These are phyloP conservation scores for Zostera marina DNA, from an alignment of 116 monocot species.

Conservation along the genomic window DNA sequence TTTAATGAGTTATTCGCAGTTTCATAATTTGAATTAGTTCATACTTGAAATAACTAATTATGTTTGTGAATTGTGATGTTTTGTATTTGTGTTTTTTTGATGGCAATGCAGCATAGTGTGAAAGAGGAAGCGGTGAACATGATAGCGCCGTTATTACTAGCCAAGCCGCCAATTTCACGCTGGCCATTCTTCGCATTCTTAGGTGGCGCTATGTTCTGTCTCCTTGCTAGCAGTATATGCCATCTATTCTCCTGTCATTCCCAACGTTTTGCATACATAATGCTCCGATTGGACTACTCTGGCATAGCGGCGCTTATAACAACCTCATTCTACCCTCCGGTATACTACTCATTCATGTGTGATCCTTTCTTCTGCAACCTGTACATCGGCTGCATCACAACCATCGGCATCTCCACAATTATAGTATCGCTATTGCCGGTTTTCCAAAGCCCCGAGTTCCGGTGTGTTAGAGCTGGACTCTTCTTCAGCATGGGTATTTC, in stretches of 20 bases:
- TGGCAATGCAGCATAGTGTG: conserved; percentile 26
- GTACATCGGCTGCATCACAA: conserved; percentile 62
- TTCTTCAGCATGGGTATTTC: conserved; percentile 92
- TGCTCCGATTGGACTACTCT: conserved; percentile 88
- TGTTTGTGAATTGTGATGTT: too few species aligned
- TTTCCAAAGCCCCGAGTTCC: conserved; percentile 65
- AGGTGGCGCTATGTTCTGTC: conserved; percentile 87
- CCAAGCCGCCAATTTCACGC: conserved; percentile 34
- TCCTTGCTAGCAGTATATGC: conserved; percentile 80
- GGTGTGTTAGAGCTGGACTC: conserved; percentile 45
- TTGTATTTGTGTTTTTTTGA: too few species aligned
- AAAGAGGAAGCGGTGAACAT: conserved; percentile 50
- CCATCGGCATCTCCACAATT: conserved; percentile 59
- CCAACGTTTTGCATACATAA: conserved; percentile 50
- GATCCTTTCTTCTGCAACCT: conserved; percentile 73
- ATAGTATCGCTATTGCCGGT: conserved; percentile 46
- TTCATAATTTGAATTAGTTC: too few species aligned
- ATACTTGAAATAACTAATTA: too few species aligned
- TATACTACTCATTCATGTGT: conserved; percentile 99
- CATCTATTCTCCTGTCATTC: conserved; percentile 90
- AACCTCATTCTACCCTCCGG: conserved; percentile 88
- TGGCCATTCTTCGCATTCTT: conserved; percentile 93
- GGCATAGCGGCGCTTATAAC: conserved; percentile 83
- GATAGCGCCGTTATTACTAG: conserved; percentile 28
- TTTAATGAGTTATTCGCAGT: too few species aligned